Base-by-base conservation (phyloP, 1,139 yeast species). In the Suhomyces bribrorum region DNA sequence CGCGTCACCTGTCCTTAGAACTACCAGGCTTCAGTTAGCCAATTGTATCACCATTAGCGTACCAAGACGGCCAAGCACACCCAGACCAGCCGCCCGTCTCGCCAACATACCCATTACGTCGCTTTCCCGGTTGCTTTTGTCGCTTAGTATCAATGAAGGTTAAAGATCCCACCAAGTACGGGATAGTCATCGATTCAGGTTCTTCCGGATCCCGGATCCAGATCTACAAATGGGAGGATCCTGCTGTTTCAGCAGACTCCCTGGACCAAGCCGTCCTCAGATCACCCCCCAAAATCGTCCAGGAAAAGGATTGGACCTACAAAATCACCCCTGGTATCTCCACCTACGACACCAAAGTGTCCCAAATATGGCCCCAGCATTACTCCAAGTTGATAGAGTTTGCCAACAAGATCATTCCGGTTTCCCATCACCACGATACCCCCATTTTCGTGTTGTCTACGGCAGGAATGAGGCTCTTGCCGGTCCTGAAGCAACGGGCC, bases 131-230 rank as follows among this genome's bases (percentile, higher is more conserved):
- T n/a, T n/a, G n/a, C n/a, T n/a, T n/a, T n/a, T n/a, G n/a, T n/a
- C n/a, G n/a, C n/a, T n/a, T n/a, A n/a, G 23, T n/a, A 20, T 3
- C 23, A 22, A 14, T 14, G 22, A 16, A 6, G 28, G 15, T 3
- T 13, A 16, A 24, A 12, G 28, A 32, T 32, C 26, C 26, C 14
- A 17, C 34, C 41, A 65, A 60, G 41, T 85, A 81, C 61, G 92
- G 92, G 33, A 79, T 86, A 16, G 90, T 84, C 13, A 71, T 86
- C 2, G 95, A 86, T 59, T 81, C 92, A 0, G 95, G 95, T 1
- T 83, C 92, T 0, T 83, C 90, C 0, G 95, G 95, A 1, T 83
- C 90, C 1, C 63, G 95, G 39, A 67, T 83, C 11, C 86, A 83
- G 56, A 74, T 86, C 9, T 86, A 81, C 56, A 69, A 69, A 46